A percentile compares a stretch with the other conserved stretches of the same genome.
phyloP scores from a whole-genome alignment of 2,329 filamentous ascomycete species.

The Neonectria sp. region DNA sequence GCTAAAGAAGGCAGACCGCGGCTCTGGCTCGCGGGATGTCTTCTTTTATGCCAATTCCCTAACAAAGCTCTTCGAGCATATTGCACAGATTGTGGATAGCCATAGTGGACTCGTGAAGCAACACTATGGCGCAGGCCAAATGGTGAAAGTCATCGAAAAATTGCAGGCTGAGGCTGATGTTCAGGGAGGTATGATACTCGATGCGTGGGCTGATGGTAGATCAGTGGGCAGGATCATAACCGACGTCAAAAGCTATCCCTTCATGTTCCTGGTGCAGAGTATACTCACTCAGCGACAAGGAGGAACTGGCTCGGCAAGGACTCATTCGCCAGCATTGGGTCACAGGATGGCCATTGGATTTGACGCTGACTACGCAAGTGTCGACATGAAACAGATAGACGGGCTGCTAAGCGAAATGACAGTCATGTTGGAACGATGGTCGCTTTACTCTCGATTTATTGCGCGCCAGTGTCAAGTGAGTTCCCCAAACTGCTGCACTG shows the following conservation, averaged over 20 bases:
- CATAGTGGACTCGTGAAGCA: slow-evolving; percentile 92
- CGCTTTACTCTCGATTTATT: slow-evolving; percentile 91
- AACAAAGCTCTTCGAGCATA: slow-evolving; percentile 96
- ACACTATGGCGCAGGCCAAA: slow-evolving; percentile 93
- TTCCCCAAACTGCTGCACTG: slow-evolving; percentile 23
- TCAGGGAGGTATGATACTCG: slow-evolving; percentile 94
- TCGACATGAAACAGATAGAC: slow-evolving; percentile 98
- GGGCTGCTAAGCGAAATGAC: slow-evolving; percentile 88
- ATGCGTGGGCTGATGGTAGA: slow-evolving; percentile 94
- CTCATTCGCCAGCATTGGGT: no score
- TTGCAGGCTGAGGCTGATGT: slow-evolving; percentile 96
- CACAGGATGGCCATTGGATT: slow-evolving; percentile 69
- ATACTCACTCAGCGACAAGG: slow-evolving; percentile 82
- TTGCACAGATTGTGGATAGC: slow-evolving; percentile 94
- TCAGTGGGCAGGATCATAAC: slow-evolving; percentile 88
- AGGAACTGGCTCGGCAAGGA: slow-evolving; percentile 13
- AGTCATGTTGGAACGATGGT: slow-evolving; percentile 94
- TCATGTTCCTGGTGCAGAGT: slow-evolving; percentile 96
- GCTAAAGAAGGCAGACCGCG: slow-evolving; percentile 77
- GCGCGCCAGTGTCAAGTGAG: slow-evolving; percentile 87
- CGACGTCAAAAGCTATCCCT: slow-evolving; percentile 97
- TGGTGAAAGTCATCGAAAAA: slow-evolving; percentile 93
- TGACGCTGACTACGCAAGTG: slow-evolving; percentile 84
- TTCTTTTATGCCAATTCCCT: slow-evolving; percentile 94
- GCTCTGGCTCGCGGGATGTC: slow-evolving; percentile 71